Evolutionary conservation across 2,329 filamentous ascomycete genomes (phyloP).

Genomic region (Fusarium chlamydosporum): DNA sequence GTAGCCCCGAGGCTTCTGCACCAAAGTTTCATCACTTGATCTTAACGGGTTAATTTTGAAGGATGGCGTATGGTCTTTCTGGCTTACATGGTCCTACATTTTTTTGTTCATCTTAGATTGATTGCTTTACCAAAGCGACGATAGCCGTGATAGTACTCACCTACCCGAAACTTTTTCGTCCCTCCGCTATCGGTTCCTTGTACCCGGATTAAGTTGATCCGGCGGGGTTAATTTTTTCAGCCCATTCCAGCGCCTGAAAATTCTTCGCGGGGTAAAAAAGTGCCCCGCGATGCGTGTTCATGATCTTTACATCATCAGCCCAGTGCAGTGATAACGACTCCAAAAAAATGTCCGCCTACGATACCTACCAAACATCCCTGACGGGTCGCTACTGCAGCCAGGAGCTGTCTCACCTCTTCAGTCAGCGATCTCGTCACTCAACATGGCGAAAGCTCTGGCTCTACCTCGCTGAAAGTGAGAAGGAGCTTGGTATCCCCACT

Average conservation of each 20-base stretch:
- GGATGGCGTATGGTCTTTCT: background rate
- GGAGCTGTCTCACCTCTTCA: slow-evolving; percentile 32
- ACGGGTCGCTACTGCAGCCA: slow-evolving; percentile 30
- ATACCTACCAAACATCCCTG: slow-evolving; percentile 27
- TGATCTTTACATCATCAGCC: slow-evolving; percentile 13
- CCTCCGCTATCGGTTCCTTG: slow-evolving; percentile 7
- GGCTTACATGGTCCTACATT: background rate
- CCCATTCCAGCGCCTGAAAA: background rate
- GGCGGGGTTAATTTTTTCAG: slow-evolving; percentile 4
- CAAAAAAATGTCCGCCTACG: slow-evolving; percentile 18
- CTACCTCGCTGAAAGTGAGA: slow-evolving; percentile 37
- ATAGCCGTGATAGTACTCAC: background rate
- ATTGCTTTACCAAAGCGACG: background rate
- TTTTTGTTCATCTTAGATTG: no score
- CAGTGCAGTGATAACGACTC: slow-evolving; percentile 2
- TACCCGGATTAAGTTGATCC: slow-evolving; percentile 10
- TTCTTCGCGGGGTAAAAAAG: slow-evolving; percentile 15
- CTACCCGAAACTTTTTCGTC: slow-evolving; percentile 5
- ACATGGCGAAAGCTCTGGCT: slow-evolving; percentile 43
- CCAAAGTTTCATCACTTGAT: no score
- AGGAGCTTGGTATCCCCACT: slow-evolving; percentile 36
- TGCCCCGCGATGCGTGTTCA: slow-evolving; percentile 5
- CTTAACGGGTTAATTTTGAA: no score
- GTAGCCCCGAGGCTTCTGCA: no score
- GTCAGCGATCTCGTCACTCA: slow-evolving; percentile 29